phyloP scores from a whole-genome alignment of 2,329 filamentous ascomycete genomes.

The Ceratocystis harringtonii region DNA sequence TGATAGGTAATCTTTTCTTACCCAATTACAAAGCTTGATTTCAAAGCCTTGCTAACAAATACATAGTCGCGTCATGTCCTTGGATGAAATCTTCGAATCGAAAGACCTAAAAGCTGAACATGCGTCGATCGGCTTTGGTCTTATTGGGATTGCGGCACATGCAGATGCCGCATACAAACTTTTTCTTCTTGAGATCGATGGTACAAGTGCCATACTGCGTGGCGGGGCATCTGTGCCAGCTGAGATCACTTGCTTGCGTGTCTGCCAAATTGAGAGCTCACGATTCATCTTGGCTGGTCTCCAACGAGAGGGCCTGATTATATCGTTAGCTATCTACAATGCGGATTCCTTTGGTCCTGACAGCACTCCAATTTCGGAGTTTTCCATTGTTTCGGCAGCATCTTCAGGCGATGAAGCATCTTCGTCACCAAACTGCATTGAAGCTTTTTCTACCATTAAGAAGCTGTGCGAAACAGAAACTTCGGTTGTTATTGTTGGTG shows the following conservation, averaged over 20 bases:
- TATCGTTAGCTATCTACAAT: conserved; percentile 14
- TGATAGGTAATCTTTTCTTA: conserved; percentile 24
- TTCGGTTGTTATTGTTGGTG: conserved; percentile 27
- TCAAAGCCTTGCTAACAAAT: conserved; percentile 17
- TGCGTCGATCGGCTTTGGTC: conserved; percentile 28
- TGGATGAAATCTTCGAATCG: conserved; percentile 24
- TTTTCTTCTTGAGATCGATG: conserved; percentile 5
- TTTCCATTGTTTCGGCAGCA: not conserved
- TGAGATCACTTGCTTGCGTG: conserved; percentile 35
- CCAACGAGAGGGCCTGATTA: conserved; percentile 18
- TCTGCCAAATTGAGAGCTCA: conserved; percentile 20
- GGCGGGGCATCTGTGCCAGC: conserved; percentile 18
- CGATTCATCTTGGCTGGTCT: conserved; percentile 22
- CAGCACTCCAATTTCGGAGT: conserved; percentile 4
- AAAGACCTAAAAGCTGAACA: conserved; percentile 26
- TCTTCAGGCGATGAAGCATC: conserved; percentile 1
- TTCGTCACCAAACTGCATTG: conserved; percentile 20
- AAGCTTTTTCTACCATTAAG: conserved; percentile 35
- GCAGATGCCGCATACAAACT: conserved; percentile 1
- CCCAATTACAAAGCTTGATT: not conserved
- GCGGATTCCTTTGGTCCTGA: not conserved
- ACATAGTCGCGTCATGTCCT: conserved; percentile 22
- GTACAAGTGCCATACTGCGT: not conserved
- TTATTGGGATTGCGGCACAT: conserved; percentile 32
- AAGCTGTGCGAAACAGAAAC: conserved; percentile 22